Evolutionary conservation across 805 yeast genomes (phyloP), one percentile per base, ranked within the genome.

Genomic region (Pichia cabralensis): DNA sequence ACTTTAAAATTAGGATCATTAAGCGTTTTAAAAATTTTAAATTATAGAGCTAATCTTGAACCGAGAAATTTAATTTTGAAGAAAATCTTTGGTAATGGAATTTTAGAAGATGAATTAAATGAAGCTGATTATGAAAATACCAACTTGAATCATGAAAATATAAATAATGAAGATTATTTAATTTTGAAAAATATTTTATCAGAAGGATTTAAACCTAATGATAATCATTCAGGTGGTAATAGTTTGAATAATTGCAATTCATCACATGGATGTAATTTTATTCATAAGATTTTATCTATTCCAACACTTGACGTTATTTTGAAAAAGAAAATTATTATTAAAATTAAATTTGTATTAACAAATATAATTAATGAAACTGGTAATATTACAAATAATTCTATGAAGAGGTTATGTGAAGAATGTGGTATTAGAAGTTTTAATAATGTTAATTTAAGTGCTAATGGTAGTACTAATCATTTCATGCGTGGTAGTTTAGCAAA

Each of bases 361-460:
- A 80, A 79, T 31, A 16, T 40, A 7, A 69, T 82, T 6, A 56
- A 72, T 13, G 61, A 65, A 34, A 80, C 76, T 53, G 75, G 81
- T 17, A 69, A 83, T 38, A 71, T 76, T 5, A 60, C 85, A 35
- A 58, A 74, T 30, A 80, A 79, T 31, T 82, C 80, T 23, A 83
- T 84, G 57, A 82, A 83, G 51, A 75, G 94, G 44, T 64, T 92
- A 38, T 71, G 88, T 69, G 97, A 89, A 46, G 97, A 89, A 56
- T 89, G 86, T 42, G 96, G 96, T 3, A 61, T 88, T 33, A 59
- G 55, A 30, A 40, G 41, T 3, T 30, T 25, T 48, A 48, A 25
- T 26, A 30, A 28, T 40, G 51, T 30, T 46, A 36, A 36, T 25
- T 24, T 16, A 14, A 20, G 33, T 22, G 21, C 18, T 9, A 35